Conservation (phyloP, 2,329 filamentous ascomycete species). For the Botrytis elliptica region DNA sequence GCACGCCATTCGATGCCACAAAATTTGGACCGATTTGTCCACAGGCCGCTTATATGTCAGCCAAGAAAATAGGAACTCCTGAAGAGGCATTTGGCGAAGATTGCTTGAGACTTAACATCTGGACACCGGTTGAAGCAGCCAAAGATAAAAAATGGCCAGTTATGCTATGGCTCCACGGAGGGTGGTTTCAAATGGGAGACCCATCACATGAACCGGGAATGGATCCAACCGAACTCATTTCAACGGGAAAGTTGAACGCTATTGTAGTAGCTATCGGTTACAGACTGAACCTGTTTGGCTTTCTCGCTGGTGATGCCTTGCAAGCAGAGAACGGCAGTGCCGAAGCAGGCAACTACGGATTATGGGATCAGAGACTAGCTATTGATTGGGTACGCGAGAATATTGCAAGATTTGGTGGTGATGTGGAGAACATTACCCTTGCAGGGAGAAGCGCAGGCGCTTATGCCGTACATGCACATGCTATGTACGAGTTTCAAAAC, state of each 20-base stretch:
- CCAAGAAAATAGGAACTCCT: constrained; percentile 31
- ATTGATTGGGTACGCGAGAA: constrained; percentile 60
- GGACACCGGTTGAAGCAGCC: constrained; percentile 42
- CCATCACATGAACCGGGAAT: constrained; percentile 45
- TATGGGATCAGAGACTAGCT: constrained; percentile 58
- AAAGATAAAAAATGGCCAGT: constrained; percentile 19
- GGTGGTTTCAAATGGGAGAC: constrained; percentile 50
- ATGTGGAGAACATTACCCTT: constrained; percentile 52
- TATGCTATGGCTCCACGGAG: constrained; percentile 46
- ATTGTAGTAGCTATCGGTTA: constrained; percentile 22
- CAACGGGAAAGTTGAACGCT: constrained; percentile 25
- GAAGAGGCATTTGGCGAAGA: constrained; percentile 45
- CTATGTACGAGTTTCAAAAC: constrained; percentile 28
- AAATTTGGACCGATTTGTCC: constrained; percentile 43
- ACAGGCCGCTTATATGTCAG: constrained; percentile 35
- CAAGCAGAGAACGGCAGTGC: constrained; percentile 47
- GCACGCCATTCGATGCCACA: constrained; percentile 41
- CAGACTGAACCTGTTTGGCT: constrained; percentile 40
- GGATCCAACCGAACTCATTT: constrained; percentile 47
- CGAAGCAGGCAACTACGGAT: constrained; percentile 44
- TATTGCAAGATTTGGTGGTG: constrained; percentile 57
- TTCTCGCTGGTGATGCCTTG: constrained; percentile 34
- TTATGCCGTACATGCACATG: constrained; percentile 47
- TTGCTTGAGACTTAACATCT: constrained; percentile 51
- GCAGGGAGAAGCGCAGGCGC: constrained; percentile 55